phyloP scores from a whole-genome alignment of 192 early-diverging fungal genomes.

The Chytriomyces confervae region DNA sequence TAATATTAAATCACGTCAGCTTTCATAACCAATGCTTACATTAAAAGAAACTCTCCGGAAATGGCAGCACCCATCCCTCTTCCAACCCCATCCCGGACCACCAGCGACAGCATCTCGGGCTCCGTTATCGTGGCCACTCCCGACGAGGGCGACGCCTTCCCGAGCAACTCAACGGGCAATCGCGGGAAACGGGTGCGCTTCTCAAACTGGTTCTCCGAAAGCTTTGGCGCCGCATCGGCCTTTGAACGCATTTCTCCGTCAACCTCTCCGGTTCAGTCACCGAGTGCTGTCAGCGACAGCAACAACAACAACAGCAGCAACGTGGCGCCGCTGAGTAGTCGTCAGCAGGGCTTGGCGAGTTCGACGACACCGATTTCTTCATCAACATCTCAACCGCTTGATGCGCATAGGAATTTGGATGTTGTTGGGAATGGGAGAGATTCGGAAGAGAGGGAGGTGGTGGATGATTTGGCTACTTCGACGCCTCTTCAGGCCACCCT shows the following conservation, averaged over 20 bases:
- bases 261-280: background rate
- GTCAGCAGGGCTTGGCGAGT: background rate
- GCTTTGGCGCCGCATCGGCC: background rate
- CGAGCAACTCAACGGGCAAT: background rate
- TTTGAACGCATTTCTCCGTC: background rate
- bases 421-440: background rate
- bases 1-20: too few relatives aligned
- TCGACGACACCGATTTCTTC: background rate
- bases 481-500: slow-evolving; percentile 29
- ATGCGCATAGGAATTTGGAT: background rate
- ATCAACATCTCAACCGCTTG: background rate
- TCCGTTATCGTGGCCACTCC: slow-evolving; percentile 10
- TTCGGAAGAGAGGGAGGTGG: background rate
- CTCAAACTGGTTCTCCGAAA: background rate
- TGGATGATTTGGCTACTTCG: slow-evolving; percentile 12
- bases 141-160: slow-evolving; percentile 29
- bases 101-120: background rate
- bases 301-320: background rate
- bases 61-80: too few relatives aligned
- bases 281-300: background rate
- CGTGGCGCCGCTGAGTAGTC: background rate
- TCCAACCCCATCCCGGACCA: too few relatives aligned
- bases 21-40: too few relatives aligned
- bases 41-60: too few relatives aligned
- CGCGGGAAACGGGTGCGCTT: background rate